Evolutionary conservation across 371 early-diverging fungal species (phyloP), one percentile per base, ranked within the genome.

Genomic region (Batrachochytrium dendrobatidis): DNA sequence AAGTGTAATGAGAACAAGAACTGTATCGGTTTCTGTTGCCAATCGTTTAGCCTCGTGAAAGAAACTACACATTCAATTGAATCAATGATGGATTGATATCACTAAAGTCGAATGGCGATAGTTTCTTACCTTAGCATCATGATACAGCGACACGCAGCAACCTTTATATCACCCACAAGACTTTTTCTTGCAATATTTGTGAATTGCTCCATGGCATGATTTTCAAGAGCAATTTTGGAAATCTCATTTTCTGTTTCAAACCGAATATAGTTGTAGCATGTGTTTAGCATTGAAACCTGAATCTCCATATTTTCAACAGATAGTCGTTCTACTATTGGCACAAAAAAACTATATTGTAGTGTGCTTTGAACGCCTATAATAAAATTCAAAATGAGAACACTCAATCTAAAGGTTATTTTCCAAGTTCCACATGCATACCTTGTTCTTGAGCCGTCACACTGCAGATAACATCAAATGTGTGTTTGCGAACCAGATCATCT

Each of bases 221-320:
- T 63, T 20, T 62, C 66, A 39, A 78, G 34, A 20, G 72, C 68
- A 24, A 53, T 65, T 20, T 51, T 35, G 8, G 74, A 71, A 46
- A 75, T 69, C 18, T 49, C 59, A 4, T 66, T 64, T 20, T 31
- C 30, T 35, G 33, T 17, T 2, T 74, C 76, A 5, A 66, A 53
- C 7, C 76, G 63, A 26, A 76, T 69, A 60, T 68, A 69, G 33
- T 75, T 65, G 59, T 75, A 70, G 28, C 67, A 55, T 17, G 74
- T 73, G 18, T 68, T 61, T 2, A 78, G 65, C 32, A 73, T 69
- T 45, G 58, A 59, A 25, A 69, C 61, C 57, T 78, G 76, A 52
- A 72, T 63, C 32, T 72, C 74, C 62, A 75, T 66, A 0, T 69
- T 55, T 56, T 78, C 79, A 7, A 34, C 34, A 7, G 69, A 62